Conservation (phyloP, 176 grass and related monocot genomes). For the Triticum turgidum region DNA sequence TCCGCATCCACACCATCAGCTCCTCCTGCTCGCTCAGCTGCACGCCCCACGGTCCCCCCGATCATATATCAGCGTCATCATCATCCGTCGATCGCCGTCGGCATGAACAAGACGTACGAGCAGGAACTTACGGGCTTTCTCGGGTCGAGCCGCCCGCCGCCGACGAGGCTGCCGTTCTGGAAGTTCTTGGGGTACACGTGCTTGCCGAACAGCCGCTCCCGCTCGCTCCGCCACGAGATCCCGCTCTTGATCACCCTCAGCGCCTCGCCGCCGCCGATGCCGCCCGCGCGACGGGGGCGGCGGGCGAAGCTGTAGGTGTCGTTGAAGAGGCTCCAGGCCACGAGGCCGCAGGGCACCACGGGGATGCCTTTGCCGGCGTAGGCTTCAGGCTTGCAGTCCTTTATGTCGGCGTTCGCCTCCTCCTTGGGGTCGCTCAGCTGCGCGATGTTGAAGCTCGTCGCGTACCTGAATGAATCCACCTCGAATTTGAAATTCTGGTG, state of each 20-base stretch:
- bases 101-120: neutral
- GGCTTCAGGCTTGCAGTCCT: constrained; percentile 59
- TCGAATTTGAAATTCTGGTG: neutral
- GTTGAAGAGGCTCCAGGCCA: constrained; percentile 84
- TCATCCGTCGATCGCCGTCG: neutral
- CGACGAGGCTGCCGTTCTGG: constrained; percentile 49
- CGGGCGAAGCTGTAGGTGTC: constrained; percentile 62
- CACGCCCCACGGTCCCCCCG: neutral
- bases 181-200: constrained; percentile 68
- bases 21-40: constrained; percentile 71
- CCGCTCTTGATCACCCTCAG: constrained; percentile 53
- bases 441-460: constrained; percentile 44
- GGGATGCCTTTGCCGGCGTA: constrained; percentile 26
- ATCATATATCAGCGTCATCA: neutral
- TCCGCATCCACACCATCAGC: constrained; percentile 78
- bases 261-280: constrained; percentile 7
- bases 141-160: constrained; percentile 50
- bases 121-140: constrained; percentile 40
- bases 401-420: constrained; percentile 8
- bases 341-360: constrained; percentile 59
- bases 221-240: constrained; percentile 68
- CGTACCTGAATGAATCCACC: constrained; percentile 40
- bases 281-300: neutral
- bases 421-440: constrained; percentile 40
- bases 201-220: constrained; percentile 50